A percentile compares a stretch with the other conserved stretches of the same genome.
Conservation (phyloP, 1,139 yeast species). For the Saccharomyces hybrid region DNA sequence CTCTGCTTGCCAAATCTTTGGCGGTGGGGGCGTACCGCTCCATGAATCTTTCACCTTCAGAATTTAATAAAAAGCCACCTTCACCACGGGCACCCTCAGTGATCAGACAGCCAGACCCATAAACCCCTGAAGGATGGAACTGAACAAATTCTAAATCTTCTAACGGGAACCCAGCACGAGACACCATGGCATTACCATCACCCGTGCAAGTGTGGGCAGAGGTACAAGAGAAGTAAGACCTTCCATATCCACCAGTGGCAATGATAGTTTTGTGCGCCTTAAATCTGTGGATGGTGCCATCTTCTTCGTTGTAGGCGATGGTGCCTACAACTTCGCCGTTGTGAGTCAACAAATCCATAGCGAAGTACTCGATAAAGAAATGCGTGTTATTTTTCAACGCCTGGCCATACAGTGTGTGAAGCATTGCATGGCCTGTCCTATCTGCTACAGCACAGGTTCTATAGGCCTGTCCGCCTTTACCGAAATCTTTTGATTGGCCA, state of each 20-base stretch:
- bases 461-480: slow-evolving; percentile 98
- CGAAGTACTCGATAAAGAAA: slow-evolving; percentile 95
- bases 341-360: slow-evolving; percentile 88
- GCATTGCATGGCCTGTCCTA: slow-evolving; percentile 95
- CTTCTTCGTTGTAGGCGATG: slow-evolving; percentile 96
- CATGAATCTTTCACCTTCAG: slow-evolving; percentile 99
- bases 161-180: slow-evolving; percentile 95
- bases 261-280: slow-evolving; percentile 92
- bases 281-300: slow-evolving; percentile 96
- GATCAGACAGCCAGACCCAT: slow-evolving; percentile 96
- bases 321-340: slow-evolving; percentile 96
- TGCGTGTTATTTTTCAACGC: slow-evolving; percentile 94
- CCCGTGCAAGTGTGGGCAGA: slow-evolving; percentile 99
- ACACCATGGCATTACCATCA: slow-evolving; percentile 97
- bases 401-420: slow-evolving; percentile 95
- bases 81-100: slow-evolving; percentile 99
- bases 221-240: slow-evolving; percentile 97
- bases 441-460: slow-evolving; percentile 99
- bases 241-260: slow-evolving; percentile 98
- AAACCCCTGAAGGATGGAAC: slow-evolving; percentile 99
- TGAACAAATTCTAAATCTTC: slow-evolving; percentile 97
- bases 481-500: slow-evolving; percentile 91
- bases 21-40: slow-evolving; percentile 99
- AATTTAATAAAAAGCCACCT: slow-evolving; percentile 93
- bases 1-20: slow-evolving; percentile 96